Percentiles rank a stretch among this genome's conserved stretches.
These are phyloP conservation scores for Aspergillus sp. DNA, from an alignment of 2,329 filamentous ascomycete genomes.

Conservation along the genomic window DNA sequence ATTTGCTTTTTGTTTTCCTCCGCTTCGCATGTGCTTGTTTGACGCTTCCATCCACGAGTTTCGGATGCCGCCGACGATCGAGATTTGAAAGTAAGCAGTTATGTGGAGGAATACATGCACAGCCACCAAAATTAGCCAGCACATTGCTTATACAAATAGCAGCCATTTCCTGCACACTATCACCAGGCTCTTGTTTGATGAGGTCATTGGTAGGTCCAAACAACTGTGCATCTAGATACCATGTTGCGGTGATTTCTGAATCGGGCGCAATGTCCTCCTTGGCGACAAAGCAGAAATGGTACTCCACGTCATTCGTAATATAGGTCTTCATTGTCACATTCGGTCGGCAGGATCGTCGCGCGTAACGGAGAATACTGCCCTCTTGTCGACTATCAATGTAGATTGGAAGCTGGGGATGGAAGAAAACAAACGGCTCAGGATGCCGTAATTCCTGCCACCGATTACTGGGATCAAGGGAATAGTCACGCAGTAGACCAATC, in stretches of 20 bases:
- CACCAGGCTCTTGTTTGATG: slow-evolving; percentile 42
- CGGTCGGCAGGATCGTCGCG: slow-evolving; percentile 87
- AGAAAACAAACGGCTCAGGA: slow-evolving; percentile 72
- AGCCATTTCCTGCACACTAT: slow-evolving; percentile 41
- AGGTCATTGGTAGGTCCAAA: slow-evolving; percentile 39
- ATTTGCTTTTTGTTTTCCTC: slow-evolving; percentile 48
- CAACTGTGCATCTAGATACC: slow-evolving; percentile 47
- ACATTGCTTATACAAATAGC: slow-evolving; percentile 49
- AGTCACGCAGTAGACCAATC: slow-evolving; percentile 71
- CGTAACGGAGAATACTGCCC: slow-evolving; percentile 81
- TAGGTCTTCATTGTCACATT: slow-evolving; percentile 88
- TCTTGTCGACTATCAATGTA: slow-evolving; percentile 90
- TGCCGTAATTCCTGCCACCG: slow-evolving; percentile 64
- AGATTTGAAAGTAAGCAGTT: slow-evolving; percentile 43
- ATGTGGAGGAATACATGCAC: slow-evolving; percentile 43
- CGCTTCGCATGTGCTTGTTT: slow-evolving; percentile 49
- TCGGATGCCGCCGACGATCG: slow-evolving; percentile 43
- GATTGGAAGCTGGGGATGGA: slow-evolving; percentile 83
- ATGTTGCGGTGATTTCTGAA: slow-evolving; percentile 49
- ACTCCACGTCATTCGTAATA: slow-evolving; percentile 73
- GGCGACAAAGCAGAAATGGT: slow-evolving; percentile 91
- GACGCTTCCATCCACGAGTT: slow-evolving; percentile 28
- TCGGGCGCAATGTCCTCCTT: slow-evolving; percentile 69
- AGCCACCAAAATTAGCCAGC: slow-evolving; percentile 50
- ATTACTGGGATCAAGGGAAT: slow-evolving; percentile 65